Evolutionary conservation across 1,284 basidiomycete species (phyloP).

Genomic region (Cutaneotrichosporon spelunceum): DNA sequence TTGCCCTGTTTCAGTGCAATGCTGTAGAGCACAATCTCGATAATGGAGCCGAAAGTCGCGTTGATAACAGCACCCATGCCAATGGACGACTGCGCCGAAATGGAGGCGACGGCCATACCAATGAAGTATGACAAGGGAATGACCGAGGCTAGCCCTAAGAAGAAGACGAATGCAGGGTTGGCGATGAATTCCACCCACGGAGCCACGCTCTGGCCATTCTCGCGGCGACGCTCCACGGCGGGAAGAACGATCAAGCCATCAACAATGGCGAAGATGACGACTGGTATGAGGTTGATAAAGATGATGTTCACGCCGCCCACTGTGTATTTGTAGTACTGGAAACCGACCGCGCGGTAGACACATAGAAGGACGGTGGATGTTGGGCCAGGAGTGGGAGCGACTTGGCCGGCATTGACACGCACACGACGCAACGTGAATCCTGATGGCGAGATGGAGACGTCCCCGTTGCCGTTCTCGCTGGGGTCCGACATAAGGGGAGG

Average conservation of each 20-base stretch:
- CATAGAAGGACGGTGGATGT: constrained; percentile 86
- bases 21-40: constrained; percentile 91
- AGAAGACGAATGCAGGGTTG: constrained; percentile 76
- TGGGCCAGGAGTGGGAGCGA: constrained; percentile 67
- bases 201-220: constrained; percentile 34
- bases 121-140: constrained; percentile 99
- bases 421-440: constrained; percentile 43
- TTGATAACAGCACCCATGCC: constrained; percentile 99
- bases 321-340: constrained; percentile 98
- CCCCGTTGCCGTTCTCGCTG: constrained; percentile 19
- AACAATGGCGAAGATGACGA: constrained; percentile 94
- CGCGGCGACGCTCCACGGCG: constrained; percentile 64
- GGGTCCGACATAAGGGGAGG: constrained; percentile 12
- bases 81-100: constrained; percentile 95
- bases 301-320: constrained; percentile 98
- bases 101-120: constrained; percentile 98
- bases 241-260: constrained; percentile 83
- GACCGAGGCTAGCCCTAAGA: constrained; percentile 81
- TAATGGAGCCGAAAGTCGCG: constrained; percentile 96
- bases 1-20: constrained; percentile 87
- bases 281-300: constrained; percentile 90
- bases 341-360: constrained; percentile 85
- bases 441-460: constrained; percentile 23
- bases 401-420: constrained; percentile 65
- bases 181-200: constrained; percentile 66